Base-by-base conservation (phyloP, 441 rosid species). In the Kokia cookei region DNA sequence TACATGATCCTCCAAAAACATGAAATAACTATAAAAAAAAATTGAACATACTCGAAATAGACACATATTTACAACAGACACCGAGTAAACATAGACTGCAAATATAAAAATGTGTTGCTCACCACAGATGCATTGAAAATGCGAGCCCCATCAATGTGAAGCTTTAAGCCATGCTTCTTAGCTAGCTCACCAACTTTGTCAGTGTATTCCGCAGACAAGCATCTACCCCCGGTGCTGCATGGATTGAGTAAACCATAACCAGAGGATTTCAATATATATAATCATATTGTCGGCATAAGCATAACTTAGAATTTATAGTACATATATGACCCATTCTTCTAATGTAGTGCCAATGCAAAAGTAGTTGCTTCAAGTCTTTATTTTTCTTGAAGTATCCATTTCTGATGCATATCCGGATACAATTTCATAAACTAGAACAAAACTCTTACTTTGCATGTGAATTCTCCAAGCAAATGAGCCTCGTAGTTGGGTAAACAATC, bases 121-220 rank as follows among this genome's bases (percentile, higher is more conserved):
- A 92, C 98, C 78, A 81, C 74, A 61, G 99, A 84, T 26, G 98
- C 99, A 77, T 92, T 96, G 86, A 93, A 93, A 78, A 93, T 87
- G 70, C 96, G 90, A 85, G 99, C 98, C 57, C 99, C 98, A 8
- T 93, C 97, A 37, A 96, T 89, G 75, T 96, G 98, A 85, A 93
- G 96, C 89, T 93, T 92, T 83, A 96, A 78, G 35, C 88, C 94
- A 73, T 93, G 89, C 82, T 86, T 91, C 81, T 85, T 89, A 17
- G 98, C 98, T 65, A 93, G 58, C 70, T 89, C 93, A 66, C 97
- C 98, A 15, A 93, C 97, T 72, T 54, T 79, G 77, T 96, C 94
- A 0, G 86, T 86, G 40, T 93, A 96, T 65, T 92, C 97, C 65
- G 76, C 82, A 71, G 93, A 83, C 74, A 92, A 70, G 82, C 97